Base-by-base conservation (phyloP, 306 rosid genomes). In the Citrullus colocynthis region DNA sequence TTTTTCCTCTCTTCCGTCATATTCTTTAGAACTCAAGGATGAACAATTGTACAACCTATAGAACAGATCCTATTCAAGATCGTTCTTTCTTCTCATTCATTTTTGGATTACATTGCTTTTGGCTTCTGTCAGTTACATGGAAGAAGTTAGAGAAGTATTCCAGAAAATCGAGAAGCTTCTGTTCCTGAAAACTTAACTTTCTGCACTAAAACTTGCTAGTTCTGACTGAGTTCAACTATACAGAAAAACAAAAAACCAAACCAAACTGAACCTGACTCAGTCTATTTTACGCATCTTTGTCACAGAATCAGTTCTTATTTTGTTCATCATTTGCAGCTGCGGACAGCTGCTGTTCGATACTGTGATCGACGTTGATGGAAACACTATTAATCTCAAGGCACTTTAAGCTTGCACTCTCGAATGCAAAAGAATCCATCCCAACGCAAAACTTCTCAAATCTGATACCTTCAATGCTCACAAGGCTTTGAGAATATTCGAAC, bases 381-480 rank as follows among this genome's bases (percentile, higher is more conserved):
- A 86, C 30, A 56, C 91, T 86, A 51, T 87, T 84, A 67, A 82
- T 83, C 80, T 91, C 97, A 30, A 86, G 82, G 78, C 96, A 89
- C 84, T 85, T 84, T 75, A 94, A 83, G 83, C 78, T 80, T 15
- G 82, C 78, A 78, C 94, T 90, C 75, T 80, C 78, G 59, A 90
- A 86, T 72, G 93, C 87, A 57, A 83, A 78, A 81, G 85, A 83
- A 52, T 89, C 96, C 87, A 91, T 83, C 44, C 88, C 92, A 20
- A 90, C 80, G 36, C 75, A 87, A 52, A 94, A 90, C 80, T 85
- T 94, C 83, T 83, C 88, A 9, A 91, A 61, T 73, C 88, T 87
- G 80, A 88, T 86, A 60, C 87, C 88, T 36, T 89, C 87, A 48
- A 88, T 74, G 87, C 96, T 94, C 83, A 82, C 90, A 63, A 85